A percentile compares a stretch with the other conserved stretches of the same genome.
phyloP scores from a whole-genome alignment of 1,284 basidiomycete genomes.

The Leccinum angustisporum region DNA sequence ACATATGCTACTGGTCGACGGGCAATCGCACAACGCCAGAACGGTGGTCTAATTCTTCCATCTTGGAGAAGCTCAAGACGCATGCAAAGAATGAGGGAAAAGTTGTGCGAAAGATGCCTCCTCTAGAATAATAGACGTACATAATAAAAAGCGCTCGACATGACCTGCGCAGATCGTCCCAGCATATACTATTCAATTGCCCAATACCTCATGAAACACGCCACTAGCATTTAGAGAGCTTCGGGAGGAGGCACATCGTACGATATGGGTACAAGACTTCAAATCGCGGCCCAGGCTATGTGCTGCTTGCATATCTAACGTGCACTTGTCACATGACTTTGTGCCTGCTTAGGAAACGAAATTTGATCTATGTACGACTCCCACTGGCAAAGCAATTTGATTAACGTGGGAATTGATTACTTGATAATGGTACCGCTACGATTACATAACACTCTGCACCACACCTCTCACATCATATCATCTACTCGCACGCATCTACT shows the following conservation, averaged over 20 bases:
- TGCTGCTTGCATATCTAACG: not conserved
- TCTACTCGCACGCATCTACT: no score
- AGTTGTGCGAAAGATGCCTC: conserved; percentile 87
- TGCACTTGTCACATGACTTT: no score
- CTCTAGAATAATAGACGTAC: conserved; percentile 42
- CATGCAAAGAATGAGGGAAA: conserved; percentile 95
- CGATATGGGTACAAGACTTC: not conserved
- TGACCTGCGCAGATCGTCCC: not conserved
- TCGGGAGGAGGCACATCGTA: not conserved
- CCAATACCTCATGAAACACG: not conserved
- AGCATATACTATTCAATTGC: no score
- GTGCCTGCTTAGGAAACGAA: no score
- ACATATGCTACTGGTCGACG: conserved; percentile 96
- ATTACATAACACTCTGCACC: no score
- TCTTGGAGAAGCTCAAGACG: conserved; percentile 71
- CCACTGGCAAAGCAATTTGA: no score
- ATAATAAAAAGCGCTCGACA: not conserved
- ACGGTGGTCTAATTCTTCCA: conserved; percentile 71
- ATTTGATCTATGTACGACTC: no score
- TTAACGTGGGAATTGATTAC: no score
- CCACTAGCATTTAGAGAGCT: not conserved
- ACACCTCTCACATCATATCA: no score
- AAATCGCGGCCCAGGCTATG: conserved; percentile 1
- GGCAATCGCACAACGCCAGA: conserved; percentile 77
- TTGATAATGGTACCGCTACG: no score